Percentiles rank a stretch among this genome's conserved stretches.
Evolutionary conservation across 352 stramenopile genomes (phyloP).

Genomic region (Pythium sukuiense): DNA sequence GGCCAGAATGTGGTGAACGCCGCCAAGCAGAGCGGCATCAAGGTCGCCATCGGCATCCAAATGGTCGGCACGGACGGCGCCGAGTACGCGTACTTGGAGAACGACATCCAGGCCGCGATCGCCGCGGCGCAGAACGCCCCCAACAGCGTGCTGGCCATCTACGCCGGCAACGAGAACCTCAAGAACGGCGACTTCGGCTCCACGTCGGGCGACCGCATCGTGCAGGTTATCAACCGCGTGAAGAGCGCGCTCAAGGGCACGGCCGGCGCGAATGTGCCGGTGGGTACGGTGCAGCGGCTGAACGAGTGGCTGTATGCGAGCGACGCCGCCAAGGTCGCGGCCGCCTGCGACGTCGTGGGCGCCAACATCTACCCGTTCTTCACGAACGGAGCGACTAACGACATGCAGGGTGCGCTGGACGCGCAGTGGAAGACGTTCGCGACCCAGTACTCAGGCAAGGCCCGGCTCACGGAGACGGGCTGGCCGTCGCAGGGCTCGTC

Average conservation of each 20-base stretch:
- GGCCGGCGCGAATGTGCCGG: constrained; percentile 33
- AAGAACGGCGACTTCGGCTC: constrained; percentile 49
- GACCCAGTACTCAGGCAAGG: constrained; percentile 27
- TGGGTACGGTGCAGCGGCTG: constrained; percentile 57
- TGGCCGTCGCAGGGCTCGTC: constrained; percentile 19
- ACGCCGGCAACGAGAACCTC: constrained; percentile 78
- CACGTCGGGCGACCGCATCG: constrained; percentile 37
- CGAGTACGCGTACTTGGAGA: constrained; percentile 34
- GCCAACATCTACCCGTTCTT: constrained; percentile 49
- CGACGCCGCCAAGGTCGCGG: constrained; percentile 33
- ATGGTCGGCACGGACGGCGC: constrained; percentile 22
- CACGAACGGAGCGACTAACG: constrained; percentile 12
- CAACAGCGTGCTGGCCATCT: constrained; percentile 48
- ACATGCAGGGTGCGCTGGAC: constrained; percentile 27
- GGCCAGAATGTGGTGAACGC: constrained; percentile 50
- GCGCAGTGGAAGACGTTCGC: constrained; percentile 26
- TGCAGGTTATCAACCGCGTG: constrained; percentile 55
- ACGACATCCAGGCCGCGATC: constrained; percentile 66
- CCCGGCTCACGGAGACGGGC: constrained; percentile 34
- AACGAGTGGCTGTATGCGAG: constrained; percentile 35
- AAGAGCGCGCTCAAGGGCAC: constrained; percentile 44
- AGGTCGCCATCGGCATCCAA: constrained; percentile 65
- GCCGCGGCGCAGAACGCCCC: constrained; percentile 42
- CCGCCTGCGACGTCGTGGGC: constrained; percentile 34
- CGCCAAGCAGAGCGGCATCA: constrained; percentile 39